Evolutionary conservation across 2,329 filamentous ascomycete genomes (phyloP).

Genomic region (Exophiala aquamarina): DNA sequence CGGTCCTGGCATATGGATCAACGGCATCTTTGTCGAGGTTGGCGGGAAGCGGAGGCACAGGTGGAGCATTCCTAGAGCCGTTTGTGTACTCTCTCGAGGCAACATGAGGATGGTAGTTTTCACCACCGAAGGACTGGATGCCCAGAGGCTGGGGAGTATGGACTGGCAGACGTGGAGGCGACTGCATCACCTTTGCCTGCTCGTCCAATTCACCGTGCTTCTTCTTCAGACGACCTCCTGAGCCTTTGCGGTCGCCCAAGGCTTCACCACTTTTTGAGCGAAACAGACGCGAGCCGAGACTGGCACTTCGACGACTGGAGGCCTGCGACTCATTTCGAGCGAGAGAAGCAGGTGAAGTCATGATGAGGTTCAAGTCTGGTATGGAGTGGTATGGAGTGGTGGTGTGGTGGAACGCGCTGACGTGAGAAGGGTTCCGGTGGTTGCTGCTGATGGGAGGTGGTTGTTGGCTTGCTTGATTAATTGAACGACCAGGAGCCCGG

Average conservation of each 20-base stretch:
- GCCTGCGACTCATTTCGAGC: constrained; percentile 25
- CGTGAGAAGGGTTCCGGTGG: constrained; percentile 7
- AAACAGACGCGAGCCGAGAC: constrained; percentile 27
- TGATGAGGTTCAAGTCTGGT: constrained; percentile 5
- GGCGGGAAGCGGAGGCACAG: constrained; percentile 24
- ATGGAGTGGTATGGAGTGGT: not conserved
- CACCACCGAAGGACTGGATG: constrained; percentile 26
- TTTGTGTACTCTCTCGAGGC: constrained; percentile 18
- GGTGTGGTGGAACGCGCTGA: constrained; percentile 34
- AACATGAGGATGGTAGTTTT: constrained; percentile 22
- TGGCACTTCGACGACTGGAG: constrained; percentile 23
- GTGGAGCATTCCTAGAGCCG: constrained; percentile 16
- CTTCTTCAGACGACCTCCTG: constrained; percentile 22
- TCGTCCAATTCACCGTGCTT: constrained; percentile 25
- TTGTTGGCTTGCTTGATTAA: too few relatives aligned
- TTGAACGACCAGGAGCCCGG: too few relatives aligned
- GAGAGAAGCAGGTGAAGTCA: constrained; percentile 21
- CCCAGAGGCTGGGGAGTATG: constrained; percentile 24
- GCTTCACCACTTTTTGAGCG: constrained; percentile 27
- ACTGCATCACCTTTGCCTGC: constrained; percentile 18
- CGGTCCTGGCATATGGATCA: constrained; percentile 78
- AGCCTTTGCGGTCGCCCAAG: constrained; percentile 25
- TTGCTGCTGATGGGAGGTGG: constrained; percentile 8
- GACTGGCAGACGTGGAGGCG: constrained; percentile 23
- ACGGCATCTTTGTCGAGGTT: constrained; percentile 20